Base-by-base conservation (phyloP, 805 yeast species). In the Alloascoidea hylecoeti region DNA sequence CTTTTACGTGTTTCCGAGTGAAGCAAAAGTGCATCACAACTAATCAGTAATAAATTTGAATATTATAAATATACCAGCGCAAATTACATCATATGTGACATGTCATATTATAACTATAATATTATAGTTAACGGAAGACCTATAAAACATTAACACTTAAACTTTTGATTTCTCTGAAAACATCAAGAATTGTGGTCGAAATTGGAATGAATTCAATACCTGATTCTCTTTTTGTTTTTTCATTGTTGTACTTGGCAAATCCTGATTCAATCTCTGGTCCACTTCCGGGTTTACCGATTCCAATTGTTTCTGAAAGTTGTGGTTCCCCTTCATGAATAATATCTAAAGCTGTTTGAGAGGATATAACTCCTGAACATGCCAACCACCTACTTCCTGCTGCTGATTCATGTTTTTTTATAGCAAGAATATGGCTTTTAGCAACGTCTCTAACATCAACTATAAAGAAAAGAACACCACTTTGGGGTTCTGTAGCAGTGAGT, bases 341-440 rank as follows among this genome's bases (percentile, higher is more conserved):
- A 34, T 34, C 17, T 6, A 34, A n/a, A 12, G 15, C 36, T 12
- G 6, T 18, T 34, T 34, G 36, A 34, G 30, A 23, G 30, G 13
- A 9, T 9, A 23, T 23, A n/a, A 23, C 30, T 9, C n/a, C n/a
- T 9, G 30, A 23, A n/a, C 13, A 9, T 9, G 13, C 9, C n/a
- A 23, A 9, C 30, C 30, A 23, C n/a, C 30, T 23, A 9, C n/a
- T 23, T 9, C 30, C 30, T n/a, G 9, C n/a, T 9, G 30, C 30
- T 9, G 30, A 9, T n/a, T 23, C 30, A n/a, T 9, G 30, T 9
- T 23, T 23, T 9, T 9, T n/a, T 9, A 23, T 23, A 23, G 30
- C 30, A 9, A 9, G 9, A n/a, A 23, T 9, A 23, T 23, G 30
- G 30, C 9, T 9, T n/a, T 23, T 23, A 9, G 30, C 30, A 9